phyloP scores from a whole-genome alignment of 257 asterid species.

The Solanum chaucha region DNA sequence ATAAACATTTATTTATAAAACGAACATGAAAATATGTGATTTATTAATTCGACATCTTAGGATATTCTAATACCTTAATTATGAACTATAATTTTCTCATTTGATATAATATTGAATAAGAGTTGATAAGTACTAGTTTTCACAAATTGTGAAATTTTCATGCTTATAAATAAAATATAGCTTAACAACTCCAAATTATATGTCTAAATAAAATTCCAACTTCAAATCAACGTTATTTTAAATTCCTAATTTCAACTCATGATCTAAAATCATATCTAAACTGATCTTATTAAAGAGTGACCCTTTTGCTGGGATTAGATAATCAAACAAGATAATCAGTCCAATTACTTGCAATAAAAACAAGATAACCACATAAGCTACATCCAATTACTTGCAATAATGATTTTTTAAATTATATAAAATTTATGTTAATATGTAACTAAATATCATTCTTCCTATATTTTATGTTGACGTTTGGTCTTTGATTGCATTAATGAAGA shows the following conservation, averaged over 20 bases:
- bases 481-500: background rate
- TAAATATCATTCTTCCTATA: background rate
- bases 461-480: background rate
- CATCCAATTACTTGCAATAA: background rate
- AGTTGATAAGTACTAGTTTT: background rate
- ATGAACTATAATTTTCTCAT: background rate
- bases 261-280: too few relatives aligned
- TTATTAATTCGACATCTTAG: background rate
- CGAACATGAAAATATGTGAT: too few relatives aligned
- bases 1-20: too few relatives aligned
- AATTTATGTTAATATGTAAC: background rate
- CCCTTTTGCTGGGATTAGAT: background rate
- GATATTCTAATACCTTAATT: background rate
- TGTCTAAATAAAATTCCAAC: background rate
- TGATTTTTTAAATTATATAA: background rate
- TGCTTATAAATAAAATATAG: background rate
- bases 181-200: background rate
- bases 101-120: too few relatives aligned
- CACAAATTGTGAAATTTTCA: too few relatives aligned
- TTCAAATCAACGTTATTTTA: background rate
- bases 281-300: background rate
- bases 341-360: background rate
- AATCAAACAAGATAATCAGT: background rate
- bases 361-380: background rate
- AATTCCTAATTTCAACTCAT: too few relatives aligned